Base-by-base conservation (phyloP, 495 filamentous ascomycete genomes). In the Hypoxylon fragiforme region DNA sequence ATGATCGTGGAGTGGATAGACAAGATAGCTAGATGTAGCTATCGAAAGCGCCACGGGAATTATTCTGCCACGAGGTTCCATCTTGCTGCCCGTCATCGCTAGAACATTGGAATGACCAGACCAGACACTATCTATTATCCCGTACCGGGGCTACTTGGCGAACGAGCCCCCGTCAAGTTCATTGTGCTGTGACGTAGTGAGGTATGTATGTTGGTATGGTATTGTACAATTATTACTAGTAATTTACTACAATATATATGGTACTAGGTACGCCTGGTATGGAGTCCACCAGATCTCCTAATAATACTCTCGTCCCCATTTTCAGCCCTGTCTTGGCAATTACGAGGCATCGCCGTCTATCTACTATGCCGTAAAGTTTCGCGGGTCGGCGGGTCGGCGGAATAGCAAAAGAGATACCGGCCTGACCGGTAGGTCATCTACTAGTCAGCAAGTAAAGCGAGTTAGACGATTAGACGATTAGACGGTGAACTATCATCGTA, bases 51-150 rank as follows among this genome's bases (percentile, higher is more conserved):
- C 35, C 32, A 50, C 45, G 40, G 26, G 40, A 44, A 55, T 47
- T 44, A 58, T 44, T 49, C 9, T 24, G 45, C 47, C 40, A 61
- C 35, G 39, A 46, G 36, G 57, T 61, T 55, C 49, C 57, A 55
- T 46, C 41, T 28, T 55, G 6, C 58, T 56, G 52, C 19, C 34
- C 58, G 58, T 57, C 58, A 57, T 62, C 44, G 52, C 43, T 62
- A 36, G 39, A 37, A 35, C 36, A 21, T 31, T n/a, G n/a, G n/a
- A n/a, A n/a, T n/a, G n/a, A n/a, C n/a, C n/a, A n/a, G 24, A 28
- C 24, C 24, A 28, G 24, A 28, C 24, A 28, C 24, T 28, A 28
- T 28, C 4, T n/a, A n/a, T n/a, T n/a, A n/a, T n/a, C 4, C 40
- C 31, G 35, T 39, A 38, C 43, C 34, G 37, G 41, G 52, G 45